Evolutionary conservation across 495 filamentous ascomycete genomes (phyloP), one percentile per base, ranked within the genome.

Genomic region (Neurospora africana): DNA sequence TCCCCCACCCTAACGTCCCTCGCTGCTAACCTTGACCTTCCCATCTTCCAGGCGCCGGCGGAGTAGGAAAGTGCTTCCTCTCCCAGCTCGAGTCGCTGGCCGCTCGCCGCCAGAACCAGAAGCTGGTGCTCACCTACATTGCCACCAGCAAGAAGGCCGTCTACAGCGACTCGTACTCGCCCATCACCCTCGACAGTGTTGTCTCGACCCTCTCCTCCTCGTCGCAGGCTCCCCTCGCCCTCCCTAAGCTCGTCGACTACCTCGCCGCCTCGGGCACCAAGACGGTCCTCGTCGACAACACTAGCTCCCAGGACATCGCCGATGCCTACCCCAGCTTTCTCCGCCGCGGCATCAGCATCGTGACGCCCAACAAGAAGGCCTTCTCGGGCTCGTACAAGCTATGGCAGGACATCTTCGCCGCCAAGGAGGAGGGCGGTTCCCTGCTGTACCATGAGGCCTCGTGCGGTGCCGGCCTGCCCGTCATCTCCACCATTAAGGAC

Each of bases 311-410:
- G 69, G 86, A 88, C 61, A 84, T 99, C 11, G 95, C 95, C 2
- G 83, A 89, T 71, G 78, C 85, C 19, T 98, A 99, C 82, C 93
- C 95, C 3, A 74, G 83, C 23, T 91, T 95, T 79, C 86, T 99
- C 72, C 83, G 85, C 71, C 84, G 87, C 38, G 95, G 94, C 13
- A 91, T 99, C 82, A 92, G 87, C 75, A 88, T 98, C 79, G 93
- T 97, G 39, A 98, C 95, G 0, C 94, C 95, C 17, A 99, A 97
- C 86, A 99, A 99, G 84, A 98, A 98, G 81, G 95, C 91, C 5
- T 98, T 99, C 82, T 95, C 92, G 4, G 87, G 89, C 40, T 87
- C 86, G 39, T 86, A 91, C 70, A 82, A 86, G 70, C 83, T 97
- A 67, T 99, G 94, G 93, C 84, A 91, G 73, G 86, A 89, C 67